Conservation (phyloP, 2,329 filamentous ascomycete species). For the Alternaria hordeiaustralica region DNA sequence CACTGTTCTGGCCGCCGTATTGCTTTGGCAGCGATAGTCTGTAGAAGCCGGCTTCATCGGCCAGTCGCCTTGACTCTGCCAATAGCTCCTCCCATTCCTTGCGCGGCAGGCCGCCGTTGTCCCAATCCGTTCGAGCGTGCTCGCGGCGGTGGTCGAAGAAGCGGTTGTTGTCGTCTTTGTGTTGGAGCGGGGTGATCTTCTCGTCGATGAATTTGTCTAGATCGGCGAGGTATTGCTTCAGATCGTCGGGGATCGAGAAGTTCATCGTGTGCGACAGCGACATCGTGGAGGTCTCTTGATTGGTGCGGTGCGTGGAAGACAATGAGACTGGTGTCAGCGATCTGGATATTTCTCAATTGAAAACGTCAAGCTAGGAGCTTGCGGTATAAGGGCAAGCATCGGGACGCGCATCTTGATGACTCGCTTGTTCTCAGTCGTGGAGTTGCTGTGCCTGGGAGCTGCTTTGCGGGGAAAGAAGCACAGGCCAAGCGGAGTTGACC, state of each 20-base stretch:
- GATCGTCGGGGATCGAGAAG: conserved; percentile 62
- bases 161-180: conserved; percentile 64
- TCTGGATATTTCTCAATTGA: background rate
- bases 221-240: conserved; percentile 56
- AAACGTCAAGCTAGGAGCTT: background rate
- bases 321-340: background rate
- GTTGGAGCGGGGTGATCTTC: conserved; percentile 62
- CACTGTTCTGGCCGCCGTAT: conserved; percentile 61
- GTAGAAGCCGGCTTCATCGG: conserved; percentile 67
- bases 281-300: background rate
- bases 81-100: conserved; percentile 66
- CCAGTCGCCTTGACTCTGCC: conserved; percentile 55
- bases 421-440: conserved; percentile 32
- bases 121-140: conserved; percentile 67
- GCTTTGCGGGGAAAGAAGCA: conserved; percentile 26
- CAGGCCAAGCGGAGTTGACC: conserved; percentile 15
- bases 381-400: conserved; percentile 16
- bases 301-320: background rate
- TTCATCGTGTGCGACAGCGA: conserved; percentile 14
- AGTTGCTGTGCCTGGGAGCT: conserved; percentile 8
- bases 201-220: conserved; percentile 64
- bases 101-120: conserved; percentile 62
- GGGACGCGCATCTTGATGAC: conserved; percentile 33
- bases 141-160: conserved; percentile 72
- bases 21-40: conserved; percentile 63